Evolutionary conservation across 73 alveolate species (phyloP).

Genomic region (Tetrahymena malaccensis): DNA sequence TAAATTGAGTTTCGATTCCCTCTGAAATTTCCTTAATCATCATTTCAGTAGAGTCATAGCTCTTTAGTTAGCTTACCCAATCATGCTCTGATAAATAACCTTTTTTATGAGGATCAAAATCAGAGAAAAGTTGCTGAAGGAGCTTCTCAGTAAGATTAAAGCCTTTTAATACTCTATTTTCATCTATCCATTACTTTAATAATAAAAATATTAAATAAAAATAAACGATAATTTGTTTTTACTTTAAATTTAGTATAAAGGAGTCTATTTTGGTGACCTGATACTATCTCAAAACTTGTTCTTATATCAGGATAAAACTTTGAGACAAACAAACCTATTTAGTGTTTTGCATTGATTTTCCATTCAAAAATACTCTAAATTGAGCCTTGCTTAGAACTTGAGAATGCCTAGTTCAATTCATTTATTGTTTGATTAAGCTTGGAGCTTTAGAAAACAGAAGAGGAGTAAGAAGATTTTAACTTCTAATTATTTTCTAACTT

Average conservation of each 20-base stretch:
- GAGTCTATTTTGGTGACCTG: constrained; percentile 46
- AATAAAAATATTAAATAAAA: not conserved
- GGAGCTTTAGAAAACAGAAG: constrained; percentile 11
- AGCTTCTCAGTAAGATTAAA: constrained; percentile 68
- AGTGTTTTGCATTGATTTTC: constrained; percentile 64
- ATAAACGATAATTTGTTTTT: not conserved
- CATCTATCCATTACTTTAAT: constrained; percentile 43
- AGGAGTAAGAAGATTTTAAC: not conserved
- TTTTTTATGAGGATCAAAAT: constrained; percentile 76
- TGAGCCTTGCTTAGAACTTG: not conserved
- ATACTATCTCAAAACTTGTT: constrained; percentile 52
- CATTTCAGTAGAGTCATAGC: constrained; percentile 49
- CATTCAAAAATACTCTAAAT: constrained; percentile 55
- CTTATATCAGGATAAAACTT: constrained; percentile 44
- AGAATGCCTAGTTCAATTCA: constrained; percentile 1
- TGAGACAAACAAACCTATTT: constrained; percentile 60
- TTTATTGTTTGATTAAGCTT: constrained; percentile 8
- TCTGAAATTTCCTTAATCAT: constrained; percentile 56
- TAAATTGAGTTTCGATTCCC: constrained; percentile 51
- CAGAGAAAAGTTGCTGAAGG: constrained; percentile 56
- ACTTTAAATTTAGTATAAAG: constrained; percentile 49
- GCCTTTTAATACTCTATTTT: constrained; percentile 60
- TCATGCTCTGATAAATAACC: constrained; percentile 72
- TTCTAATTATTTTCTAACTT: not conserved
- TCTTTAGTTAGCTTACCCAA: constrained; percentile 54